Conservation (phyloP, 169 alveolate species). For the Plasmodium cynomolgi region DNA sequence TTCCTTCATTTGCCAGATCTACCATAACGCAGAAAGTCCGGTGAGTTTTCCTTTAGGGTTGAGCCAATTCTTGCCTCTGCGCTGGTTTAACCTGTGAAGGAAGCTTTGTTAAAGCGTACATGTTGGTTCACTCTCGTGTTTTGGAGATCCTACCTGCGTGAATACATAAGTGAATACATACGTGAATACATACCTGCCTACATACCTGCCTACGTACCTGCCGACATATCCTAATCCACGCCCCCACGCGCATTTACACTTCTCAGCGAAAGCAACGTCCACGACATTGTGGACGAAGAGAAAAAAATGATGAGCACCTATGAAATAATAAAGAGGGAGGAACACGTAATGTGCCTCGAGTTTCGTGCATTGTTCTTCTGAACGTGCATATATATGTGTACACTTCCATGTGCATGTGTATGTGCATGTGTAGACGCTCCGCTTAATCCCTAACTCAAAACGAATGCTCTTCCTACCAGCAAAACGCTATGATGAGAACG, state of each 20-base stretch:
- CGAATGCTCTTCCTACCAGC: not conserved
- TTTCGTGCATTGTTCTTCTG: not conserved
- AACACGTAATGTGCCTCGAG: slow-evolving; percentile 14
- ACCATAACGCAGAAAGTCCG: slow-evolving; percentile 75
- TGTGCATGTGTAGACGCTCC: not conserved
- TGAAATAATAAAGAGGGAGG: slow-evolving; percentile 46
- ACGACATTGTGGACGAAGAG: slow-evolving; percentile 65
- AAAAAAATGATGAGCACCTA: slow-evolving; percentile 49
- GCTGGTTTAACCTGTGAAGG: not conserved
- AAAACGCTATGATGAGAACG: slow-evolving; percentile 19
- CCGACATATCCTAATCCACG: not conserved
- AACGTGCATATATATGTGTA: not conserved
- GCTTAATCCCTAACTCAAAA: not conserved
- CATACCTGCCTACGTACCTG: too few relatives aligned
- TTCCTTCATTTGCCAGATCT: slow-evolving; percentile 71
- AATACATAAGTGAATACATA: not conserved
- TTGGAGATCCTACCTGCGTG: not conserved
- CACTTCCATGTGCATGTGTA: not conserved
- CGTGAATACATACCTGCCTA: too few relatives aligned
- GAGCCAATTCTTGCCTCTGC: not conserved
- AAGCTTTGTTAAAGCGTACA: not conserved
- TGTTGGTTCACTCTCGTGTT: not conserved
- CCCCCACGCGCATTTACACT: not conserved
- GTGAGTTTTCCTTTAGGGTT: not conserved
- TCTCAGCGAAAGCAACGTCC: slow-evolving; percentile 70